These are phyloP conservation scores for Starmerella roubikii DNA, from an alignment of 805 yeast genomes.

Conservation along the genomic window DNA sequence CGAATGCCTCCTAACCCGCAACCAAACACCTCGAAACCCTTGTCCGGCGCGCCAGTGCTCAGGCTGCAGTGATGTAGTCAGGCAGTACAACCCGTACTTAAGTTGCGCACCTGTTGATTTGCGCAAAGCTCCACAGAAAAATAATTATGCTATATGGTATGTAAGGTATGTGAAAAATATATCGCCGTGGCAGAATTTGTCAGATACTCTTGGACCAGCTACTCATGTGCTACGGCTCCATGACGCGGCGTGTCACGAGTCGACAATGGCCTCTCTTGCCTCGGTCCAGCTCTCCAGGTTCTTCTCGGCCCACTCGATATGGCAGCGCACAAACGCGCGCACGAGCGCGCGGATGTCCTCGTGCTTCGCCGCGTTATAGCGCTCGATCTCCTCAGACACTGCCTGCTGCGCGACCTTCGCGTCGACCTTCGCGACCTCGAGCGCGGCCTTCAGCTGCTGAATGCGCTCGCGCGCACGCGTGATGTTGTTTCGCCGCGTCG, in stretches of 20 bases:
- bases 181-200: too few species aligned
- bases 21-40: too few species aligned
- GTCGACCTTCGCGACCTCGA: conserved; percentile 41
- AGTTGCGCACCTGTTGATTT: too few species aligned
- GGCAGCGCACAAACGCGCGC: conserved; percentile 39
- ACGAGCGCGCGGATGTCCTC: conserved; percentile 41
- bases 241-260: conserved; percentile 11
- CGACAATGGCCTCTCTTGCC: conserved; percentile 28
- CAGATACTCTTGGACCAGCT: too few species aligned
- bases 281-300: conserved; percentile 57
- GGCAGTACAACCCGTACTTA: too few species aligned
- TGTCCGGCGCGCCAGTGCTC: too few species aligned
- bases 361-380: conserved; percentile 39
- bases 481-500: conserved; percentile 41
- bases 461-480: conserved; percentile 36
- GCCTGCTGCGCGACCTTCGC: conserved; percentile 36
- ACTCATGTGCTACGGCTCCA: too few species aligned
- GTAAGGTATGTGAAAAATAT: too few species aligned
- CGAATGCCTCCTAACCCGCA: too few species aligned
- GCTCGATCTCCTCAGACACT: conserved; percentile 29
- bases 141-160: too few species aligned
- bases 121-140: too few species aligned
- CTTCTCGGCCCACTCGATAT: conserved; percentile 53
- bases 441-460: conserved; percentile 36
- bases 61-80: too few species aligned